Conservation (phyloP, 2,329 filamentous ascomycete genomes). For the Colletotrichum chrysophilum region DNA sequence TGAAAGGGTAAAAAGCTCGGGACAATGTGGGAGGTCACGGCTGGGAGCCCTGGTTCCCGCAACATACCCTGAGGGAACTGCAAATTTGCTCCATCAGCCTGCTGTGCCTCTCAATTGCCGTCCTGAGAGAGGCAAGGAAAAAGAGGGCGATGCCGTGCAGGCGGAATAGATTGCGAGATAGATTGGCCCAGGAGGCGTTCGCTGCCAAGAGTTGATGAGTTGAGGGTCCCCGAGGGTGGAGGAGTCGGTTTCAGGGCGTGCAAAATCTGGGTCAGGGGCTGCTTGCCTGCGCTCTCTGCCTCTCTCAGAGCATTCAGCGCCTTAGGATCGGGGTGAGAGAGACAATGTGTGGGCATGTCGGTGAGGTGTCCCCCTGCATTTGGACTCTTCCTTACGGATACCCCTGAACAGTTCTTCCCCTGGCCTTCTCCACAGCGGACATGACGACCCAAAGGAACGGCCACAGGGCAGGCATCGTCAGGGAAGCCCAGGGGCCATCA, state of each 20-base stretch:
- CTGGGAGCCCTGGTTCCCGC: background rate
- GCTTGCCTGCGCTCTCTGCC: background rate
- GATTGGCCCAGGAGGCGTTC: background rate
- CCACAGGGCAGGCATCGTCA: background rate
- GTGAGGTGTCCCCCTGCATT: background rate
- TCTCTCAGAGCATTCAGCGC: background rate
- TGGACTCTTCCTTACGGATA: background rate
- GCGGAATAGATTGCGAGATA: background rate
- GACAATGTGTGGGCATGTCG: background rate
- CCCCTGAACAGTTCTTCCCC: background rate
- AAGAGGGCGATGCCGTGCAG: background rate
- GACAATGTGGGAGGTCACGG: background rate
- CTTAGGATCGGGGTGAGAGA: background rate
- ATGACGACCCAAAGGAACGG: background rate
- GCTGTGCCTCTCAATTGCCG: background rate
- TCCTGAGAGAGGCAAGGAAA: background rate
- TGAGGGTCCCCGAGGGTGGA: background rate
- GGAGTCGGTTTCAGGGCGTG: slow-evolving; percentile 13
- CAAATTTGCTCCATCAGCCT: background rate
- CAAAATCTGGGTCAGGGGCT: background rate
- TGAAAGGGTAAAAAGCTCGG: background rate
- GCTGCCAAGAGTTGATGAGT: background rate
- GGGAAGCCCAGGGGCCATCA: background rate
- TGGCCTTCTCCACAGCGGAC: background rate
- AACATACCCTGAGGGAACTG: background rate